These are phyloP conservation scores for Stephanodiscus minutulus DNA, from an alignment of 108 stramenopile species.

Conservation along the genomic window DNA sequence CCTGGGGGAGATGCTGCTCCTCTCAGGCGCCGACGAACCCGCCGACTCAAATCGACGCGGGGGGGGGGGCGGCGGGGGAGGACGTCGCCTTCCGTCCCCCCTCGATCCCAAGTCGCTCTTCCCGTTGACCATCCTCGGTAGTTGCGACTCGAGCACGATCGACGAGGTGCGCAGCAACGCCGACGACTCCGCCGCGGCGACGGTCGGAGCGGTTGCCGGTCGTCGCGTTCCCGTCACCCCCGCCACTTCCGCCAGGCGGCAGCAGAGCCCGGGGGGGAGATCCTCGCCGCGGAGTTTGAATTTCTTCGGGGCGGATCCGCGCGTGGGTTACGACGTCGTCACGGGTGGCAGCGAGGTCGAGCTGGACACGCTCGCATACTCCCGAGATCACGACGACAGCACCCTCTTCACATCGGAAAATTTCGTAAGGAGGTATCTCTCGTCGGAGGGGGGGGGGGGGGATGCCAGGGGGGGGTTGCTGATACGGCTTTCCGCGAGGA, in stretches of 20 bases:
- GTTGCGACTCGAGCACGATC: not conserved
- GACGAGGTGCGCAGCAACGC: not conserved
- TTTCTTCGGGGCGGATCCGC: constrained; percentile 14
- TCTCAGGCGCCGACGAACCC: constrained; percentile 9
- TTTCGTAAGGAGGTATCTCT: constrained; percentile 3
- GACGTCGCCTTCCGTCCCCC: too few relatives aligned
- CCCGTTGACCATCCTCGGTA: not conserved
- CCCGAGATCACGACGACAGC: constrained; percentile 34
- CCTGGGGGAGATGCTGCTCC: constrained; percentile 24
- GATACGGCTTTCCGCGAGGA: constrained; percentile 3
- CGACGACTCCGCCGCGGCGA: not conserved
- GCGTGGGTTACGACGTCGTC: constrained; percentile 23
- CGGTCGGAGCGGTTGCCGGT: not conserved
- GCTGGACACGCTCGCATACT: constrained; percentile 32
- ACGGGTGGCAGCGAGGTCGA: constrained; percentile 6
- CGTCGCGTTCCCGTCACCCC: too few relatives aligned
- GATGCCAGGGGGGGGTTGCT: not conserved
- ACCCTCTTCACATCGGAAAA: constrained; percentile 24
- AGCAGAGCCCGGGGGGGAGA: too few relatives aligned
- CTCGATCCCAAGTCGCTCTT: constrained; percentile 5
- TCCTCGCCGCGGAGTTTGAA: too few relatives aligned
- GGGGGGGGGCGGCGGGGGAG: not conserved
- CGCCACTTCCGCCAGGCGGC: too few relatives aligned
- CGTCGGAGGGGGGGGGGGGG: not conserved
- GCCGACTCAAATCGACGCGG: not conserved